Evolutionary conservation across 345 rosid species (phyloP).

Genomic region (Abelmoschus esculentus): DNA sequence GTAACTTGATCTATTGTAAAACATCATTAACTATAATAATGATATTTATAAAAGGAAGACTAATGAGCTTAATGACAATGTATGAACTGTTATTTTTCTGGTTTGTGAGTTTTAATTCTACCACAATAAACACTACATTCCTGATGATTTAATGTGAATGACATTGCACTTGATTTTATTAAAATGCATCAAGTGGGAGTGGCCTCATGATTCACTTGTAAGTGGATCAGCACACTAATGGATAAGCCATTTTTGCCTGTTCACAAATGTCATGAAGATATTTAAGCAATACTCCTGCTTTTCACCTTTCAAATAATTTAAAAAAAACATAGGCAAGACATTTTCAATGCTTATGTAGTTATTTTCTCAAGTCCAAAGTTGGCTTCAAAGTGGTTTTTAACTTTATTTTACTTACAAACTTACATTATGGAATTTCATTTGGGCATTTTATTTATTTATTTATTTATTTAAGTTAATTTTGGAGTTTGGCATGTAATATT

Average conservation of each 20-base stretch:
- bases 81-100: neutral
- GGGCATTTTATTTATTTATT: neutral
- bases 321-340: neutral
- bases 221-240: neutral
- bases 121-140: neutral
- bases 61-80: neutral
- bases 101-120: neutral
- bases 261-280: neutral
- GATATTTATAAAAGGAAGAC: neutral
- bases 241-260: neutral
- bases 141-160: neutral
- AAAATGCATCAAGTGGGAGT: neutral
- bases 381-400: neutral
- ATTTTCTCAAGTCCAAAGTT: constrained; percentile 2
- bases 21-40: neutral
- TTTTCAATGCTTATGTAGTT: neutral
- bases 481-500: neutral
- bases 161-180: neutral
- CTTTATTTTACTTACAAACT: neutral
- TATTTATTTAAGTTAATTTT: neutral
- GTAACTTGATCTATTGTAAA: neutral
- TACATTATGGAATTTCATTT: neutral
- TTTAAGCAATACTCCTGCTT: neutral
- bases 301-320: neutral
- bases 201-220: neutral